phyloP scores from a whole-genome alignment of 805 yeast species.

The Barnettozyma populi region DNA sequence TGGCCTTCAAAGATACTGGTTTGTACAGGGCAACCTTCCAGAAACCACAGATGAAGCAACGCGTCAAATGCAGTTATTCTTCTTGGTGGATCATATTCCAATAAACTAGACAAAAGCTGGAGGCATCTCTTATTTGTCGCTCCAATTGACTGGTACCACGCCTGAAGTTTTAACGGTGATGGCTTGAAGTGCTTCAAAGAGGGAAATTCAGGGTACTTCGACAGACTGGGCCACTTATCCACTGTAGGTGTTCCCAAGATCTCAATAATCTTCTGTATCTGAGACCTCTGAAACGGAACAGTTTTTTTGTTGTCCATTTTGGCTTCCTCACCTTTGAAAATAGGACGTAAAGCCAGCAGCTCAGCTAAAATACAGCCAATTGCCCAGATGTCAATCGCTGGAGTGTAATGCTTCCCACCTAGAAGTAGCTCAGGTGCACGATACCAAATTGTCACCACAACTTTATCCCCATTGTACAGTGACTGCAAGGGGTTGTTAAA shows the following conservation, averaged over 20 bases:
- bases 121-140: constrained; percentile 67
- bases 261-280: constrained; percentile 84
- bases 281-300: constrained; percentile 92
- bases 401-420: constrained; percentile 91
- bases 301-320: constrained; percentile 90
- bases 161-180: constrained; percentile 61
- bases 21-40: constrained; percentile 60
- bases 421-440: constrained; percentile 86
- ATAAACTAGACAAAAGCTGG: constrained; percentile 52
- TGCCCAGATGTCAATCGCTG: constrained; percentile 93
- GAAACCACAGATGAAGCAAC: constrained; percentile 71
- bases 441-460: constrained; percentile 96
- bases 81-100: constrained; percentile 78
- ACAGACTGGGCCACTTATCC: constrained; percentile 74
- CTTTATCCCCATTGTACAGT: constrained; percentile 87
- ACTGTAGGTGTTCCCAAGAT: constrained; percentile 85
- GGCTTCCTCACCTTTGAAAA: constrained; percentile 97
- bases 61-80: constrained; percentile 78
- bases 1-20: constrained; percentile 79
- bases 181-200: constrained; percentile 53
- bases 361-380: constrained; percentile 95
- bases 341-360: constrained; percentile 79
- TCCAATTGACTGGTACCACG: constrained; percentile 85
- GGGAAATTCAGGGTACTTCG: constrained; percentile 78
- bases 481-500: constrained; percentile 85